Evolutionary conservation across 495 filamentous ascomycete genomes (phyloP), one percentile per base, ranked within the genome.

Genomic region (Aspergillus bridgeri): DNA sequence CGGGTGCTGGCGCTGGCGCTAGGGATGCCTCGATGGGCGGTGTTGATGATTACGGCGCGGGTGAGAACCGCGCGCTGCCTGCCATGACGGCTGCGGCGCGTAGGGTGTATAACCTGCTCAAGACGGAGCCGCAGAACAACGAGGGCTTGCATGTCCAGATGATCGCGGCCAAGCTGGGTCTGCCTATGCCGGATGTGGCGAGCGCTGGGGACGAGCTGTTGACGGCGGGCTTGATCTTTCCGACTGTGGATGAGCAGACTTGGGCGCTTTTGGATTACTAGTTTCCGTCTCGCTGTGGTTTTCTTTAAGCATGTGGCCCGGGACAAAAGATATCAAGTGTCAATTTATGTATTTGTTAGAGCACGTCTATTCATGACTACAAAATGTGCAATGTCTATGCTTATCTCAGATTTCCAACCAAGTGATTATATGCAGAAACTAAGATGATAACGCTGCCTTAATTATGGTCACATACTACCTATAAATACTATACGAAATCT

Each of bases 201-300:
- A 82, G 79, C 48, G 95, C 87, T 33, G 85, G 86, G 8, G 88
- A 94, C 56, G 92, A 97, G 72, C 67, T 98, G 67, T 62, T 92
- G 43, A 75, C 68, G 6, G 67, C 83, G 21, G 90, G 91, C 48
- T 62, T 90, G 65, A 89, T 95, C 51, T 98, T 91, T 72, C 91
- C 92, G 51, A 98, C 95, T 11, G 76, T 92, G 23, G 92, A 98
- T 75, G 94, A 98, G 62, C 69, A 80, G 55, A 92, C 89, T 0
- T 92, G 86, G 82, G 87, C 87, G 24, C 72, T 90, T 57, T 73
- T 92, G 33, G 86, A 90, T 22, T 83, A 78, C 53, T 87, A 69
- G 59, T 56, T 15, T 33, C n/a, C 48, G 9, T 46, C 24, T 29
- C 27, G 8, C 27, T 44, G 9, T 20, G 17, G 17, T 47, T 47